These are phyloP conservation scores for Hemileia vastatrix DNA, from an alignment of 1,284 basidiomycete species.

Conservation along the genomic window DNA sequence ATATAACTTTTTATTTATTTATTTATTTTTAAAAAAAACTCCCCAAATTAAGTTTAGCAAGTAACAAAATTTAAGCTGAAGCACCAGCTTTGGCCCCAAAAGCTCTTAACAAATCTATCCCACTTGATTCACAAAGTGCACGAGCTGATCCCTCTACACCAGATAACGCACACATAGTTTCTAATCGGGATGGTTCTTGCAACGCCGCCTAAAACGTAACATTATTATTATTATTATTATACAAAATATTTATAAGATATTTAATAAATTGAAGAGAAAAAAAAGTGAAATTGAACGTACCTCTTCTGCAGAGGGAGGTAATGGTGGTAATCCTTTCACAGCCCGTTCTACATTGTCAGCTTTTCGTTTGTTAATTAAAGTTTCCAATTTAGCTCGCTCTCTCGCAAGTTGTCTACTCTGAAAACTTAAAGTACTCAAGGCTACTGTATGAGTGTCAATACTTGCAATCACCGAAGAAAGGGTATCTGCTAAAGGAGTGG, in stretches of 20 bases:
- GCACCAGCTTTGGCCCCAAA: conserved; percentile 21
- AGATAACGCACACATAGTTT: conserved; percentile 57
- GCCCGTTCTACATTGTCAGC: conserved; percentile 78
- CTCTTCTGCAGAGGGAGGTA: conserved; percentile 66
- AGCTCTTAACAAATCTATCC: conserved; percentile 22
- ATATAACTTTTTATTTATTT: background rate
- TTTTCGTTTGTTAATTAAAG: conserved; percentile 66
- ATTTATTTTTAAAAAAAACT: background rate
- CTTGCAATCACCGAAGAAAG: conserved; percentile 73
- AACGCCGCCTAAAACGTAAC: conserved; percentile 56
- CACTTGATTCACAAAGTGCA: conserved; percentile 44
- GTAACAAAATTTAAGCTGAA: background rate
- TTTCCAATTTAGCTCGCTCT: conserved; percentile 72
- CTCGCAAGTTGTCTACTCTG: conserved; percentile 80
- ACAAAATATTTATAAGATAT: background rate
- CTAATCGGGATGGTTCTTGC: conserved; percentile 76
- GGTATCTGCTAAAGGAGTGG: conserved; percentile 35
- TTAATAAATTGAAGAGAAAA: background rate
- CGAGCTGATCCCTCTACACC: conserved; percentile 45
- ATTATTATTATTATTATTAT: no score
- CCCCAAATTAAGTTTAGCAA: no score
- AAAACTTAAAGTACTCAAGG: conserved; percentile 89
- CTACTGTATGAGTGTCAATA: conserved; percentile 74
- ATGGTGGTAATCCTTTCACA: conserved; percentile 71
- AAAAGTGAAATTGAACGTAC: conserved; percentile 41